Base-by-base conservation (phyloP, 768 basidiomycete genomes). In the Chalciporus pseudorubinellus region DNA sequence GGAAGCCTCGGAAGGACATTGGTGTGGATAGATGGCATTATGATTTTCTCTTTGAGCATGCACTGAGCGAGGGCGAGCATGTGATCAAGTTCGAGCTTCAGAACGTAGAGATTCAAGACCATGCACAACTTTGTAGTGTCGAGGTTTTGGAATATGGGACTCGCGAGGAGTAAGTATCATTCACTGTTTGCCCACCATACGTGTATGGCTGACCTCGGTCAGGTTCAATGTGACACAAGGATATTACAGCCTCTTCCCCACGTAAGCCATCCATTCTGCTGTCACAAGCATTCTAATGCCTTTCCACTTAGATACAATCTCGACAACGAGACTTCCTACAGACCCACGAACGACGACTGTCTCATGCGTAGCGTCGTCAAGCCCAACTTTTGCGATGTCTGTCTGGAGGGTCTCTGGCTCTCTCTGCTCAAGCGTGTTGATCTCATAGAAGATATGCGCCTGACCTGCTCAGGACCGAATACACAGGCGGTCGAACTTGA, bases 341-440 rank as follows among this genome's bases (percentile, higher is more conserved):
- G 89, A n/a, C 89, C 89, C 4, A 91, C 89, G 3, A 88, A 89
- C 56, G 83, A 88, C 53, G 85, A 83, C 64, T 91, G 89, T 63
- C 80, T 91, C 42, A 91, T 92, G 89, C 86, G 89, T 38, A 70
- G 72, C 47, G 83, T 89, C 38, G 82, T 78, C 24, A 75, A 78
- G 0, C 83, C 87, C 48, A 79, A 85, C 61, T 87, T 91, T 63
- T 91, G 89, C 74, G 81, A 74, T 56, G 83, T 80, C 45, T 92
- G 89, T 61, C 59, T 79, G 13, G 89, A 91, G 56, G 86, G 79
- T 6, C 79, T 91, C 28, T 91, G 89, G 88, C 68, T 80, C 42
- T 74, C 80, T 16, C 79, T 89, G 19, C 74, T 89, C 8, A 65
- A 68, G 39, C 77, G 77, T 31, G 69, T 90, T 47, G 74, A 71